A percentile compares a stretch with the other conserved stretches of the same genome.
phyloP scores from a whole-genome alignment of 805 yeast genomes.

The Wickerhamomyces queroliae region DNA sequence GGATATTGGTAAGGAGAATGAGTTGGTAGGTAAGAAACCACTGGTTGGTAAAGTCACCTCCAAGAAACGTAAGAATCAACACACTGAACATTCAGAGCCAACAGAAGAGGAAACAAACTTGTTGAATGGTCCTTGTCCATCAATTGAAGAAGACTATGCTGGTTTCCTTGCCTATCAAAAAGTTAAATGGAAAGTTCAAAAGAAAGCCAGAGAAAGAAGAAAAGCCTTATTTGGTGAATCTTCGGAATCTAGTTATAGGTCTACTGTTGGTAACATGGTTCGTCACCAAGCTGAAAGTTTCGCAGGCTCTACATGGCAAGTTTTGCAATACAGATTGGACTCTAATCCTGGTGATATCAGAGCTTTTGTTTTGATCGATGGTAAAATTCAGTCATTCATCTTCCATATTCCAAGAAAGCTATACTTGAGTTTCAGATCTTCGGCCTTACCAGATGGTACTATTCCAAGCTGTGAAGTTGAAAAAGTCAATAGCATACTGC shows the following conservation, averaged over 20 bases:
- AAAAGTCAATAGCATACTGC: conserved; percentile 55
- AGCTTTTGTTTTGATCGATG: conserved; percentile 64
- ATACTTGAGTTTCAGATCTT: conserved; percentile 58
- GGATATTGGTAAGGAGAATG: conserved; percentile 46
- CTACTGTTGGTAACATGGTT: conserved; percentile 63
- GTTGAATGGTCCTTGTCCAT: conserved; percentile 53
- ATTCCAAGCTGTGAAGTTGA: conserved; percentile 51
- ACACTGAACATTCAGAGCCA: conserved; percentile 24
- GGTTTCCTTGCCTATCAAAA: conserved; percentile 73
- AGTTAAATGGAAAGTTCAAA: conserved; percentile 80
- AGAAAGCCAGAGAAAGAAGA: conserved; percentile 66
- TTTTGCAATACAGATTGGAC: conserved; percentile 62
- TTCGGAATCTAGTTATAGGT: conserved; percentile 44
- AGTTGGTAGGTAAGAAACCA: conserved; percentile 17
- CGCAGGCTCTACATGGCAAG: conserved; percentile 80
- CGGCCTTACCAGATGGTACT: conserved; percentile 32
- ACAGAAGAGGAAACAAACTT: conserved; percentile 47
- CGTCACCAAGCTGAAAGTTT: conserved; percentile 74
- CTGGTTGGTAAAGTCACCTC: conserved; percentile 31
- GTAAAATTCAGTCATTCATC: conserved; percentile 65
- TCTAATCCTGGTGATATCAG: conserved; percentile 68
- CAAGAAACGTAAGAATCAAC: conserved; percentile 27
- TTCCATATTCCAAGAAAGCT: conserved; percentile 72
- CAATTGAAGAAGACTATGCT: conserved; percentile 58
- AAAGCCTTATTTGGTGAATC: conserved; percentile 72